A percentile compares a stretch with the other conserved stretches of the same genome.
Evolutionary conservation across 106 monocot species (phyloP).

Genomic region (Platanthera zijinensis): DNA sequence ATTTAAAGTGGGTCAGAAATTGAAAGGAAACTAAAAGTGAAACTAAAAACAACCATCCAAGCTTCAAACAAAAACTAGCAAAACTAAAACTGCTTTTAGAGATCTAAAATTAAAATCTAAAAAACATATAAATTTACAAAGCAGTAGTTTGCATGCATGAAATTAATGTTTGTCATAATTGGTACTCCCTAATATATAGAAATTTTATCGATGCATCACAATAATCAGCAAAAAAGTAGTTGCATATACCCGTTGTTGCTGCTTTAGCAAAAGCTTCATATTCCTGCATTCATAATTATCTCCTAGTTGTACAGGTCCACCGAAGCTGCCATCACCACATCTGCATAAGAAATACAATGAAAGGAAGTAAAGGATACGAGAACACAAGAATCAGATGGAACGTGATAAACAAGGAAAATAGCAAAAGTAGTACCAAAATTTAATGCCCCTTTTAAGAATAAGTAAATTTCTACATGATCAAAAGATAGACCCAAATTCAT

Average conservation of each 20-base stretch:
- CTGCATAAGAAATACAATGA: constrained; percentile 22
- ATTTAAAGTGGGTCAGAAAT: too few relatives aligned
- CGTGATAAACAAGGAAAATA: neutral
- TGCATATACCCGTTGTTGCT: constrained; percentile 70
- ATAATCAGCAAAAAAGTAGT: neutral
- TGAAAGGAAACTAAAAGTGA: too few relatives aligned
- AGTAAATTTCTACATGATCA: neutral
- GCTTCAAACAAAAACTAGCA: too few relatives aligned
- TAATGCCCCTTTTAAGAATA: neutral
- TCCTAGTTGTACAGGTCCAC: constrained; percentile 80
- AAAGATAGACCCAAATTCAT: constrained; percentile 17
- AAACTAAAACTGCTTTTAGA: too few relatives aligned
- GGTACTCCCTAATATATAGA: neutral
- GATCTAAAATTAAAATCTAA: too few relatives aligned
- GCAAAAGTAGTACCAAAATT: neutral
- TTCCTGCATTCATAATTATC: constrained; percentile 99
- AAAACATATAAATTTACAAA: too few relatives aligned
- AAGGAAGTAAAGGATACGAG: neutral
- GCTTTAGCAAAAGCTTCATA: constrained; percentile 87
- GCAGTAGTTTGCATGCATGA: too few relatives aligned
- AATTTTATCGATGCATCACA: neutral
- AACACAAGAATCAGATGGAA: neutral
- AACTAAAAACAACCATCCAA: too few relatives aligned
- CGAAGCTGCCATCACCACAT: constrained; percentile 93
- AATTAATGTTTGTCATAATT: neutral